A percentile compares a stretch with the other conserved stretches of the same genome.
These are phyloP conservation scores for Pugionium dolabratum DNA, from an alignment of 345 rosid species.

Conservation along the genomic window DNA sequence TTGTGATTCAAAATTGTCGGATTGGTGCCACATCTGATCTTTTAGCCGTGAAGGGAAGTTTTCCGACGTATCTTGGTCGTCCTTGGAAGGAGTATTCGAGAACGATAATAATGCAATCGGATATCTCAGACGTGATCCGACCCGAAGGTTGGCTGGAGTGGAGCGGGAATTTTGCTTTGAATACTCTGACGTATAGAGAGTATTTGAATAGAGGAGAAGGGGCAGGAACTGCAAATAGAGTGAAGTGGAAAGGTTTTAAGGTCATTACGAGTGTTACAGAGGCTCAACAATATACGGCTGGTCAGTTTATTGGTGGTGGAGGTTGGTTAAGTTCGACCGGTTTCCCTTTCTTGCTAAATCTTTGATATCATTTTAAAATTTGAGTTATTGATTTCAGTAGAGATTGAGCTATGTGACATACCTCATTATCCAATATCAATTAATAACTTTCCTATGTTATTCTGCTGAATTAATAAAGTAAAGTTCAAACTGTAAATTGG, in stretches of 20 bases:
- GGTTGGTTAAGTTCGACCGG: conserved; percentile 64
- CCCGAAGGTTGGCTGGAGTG: conserved; percentile 73
- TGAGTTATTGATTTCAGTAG: background rate
- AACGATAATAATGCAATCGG: conserved; percentile 64
- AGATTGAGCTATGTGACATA: too few species aligned
- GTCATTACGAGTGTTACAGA: conserved; percentile 45
- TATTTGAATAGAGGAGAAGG: conserved; percentile 64
- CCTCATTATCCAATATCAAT: too few species aligned
- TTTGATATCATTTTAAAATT: conserved; percentile 24
- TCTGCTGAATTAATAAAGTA: too few species aligned
- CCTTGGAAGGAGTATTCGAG: conserved; percentile 73
- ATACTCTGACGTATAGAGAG: conserved; percentile 63
- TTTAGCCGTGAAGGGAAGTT: conserved; percentile 34
- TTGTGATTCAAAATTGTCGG: conserved; percentile 68
- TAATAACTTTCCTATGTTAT: too few species aligned
- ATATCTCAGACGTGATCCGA: conserved; percentile 52
- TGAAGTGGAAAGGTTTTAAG: conserved; percentile 55
- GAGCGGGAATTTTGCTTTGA: conserved; percentile 61
- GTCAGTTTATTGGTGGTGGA: conserved; percentile 55
- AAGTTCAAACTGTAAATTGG: background rate
- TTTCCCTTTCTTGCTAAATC: conserved; percentile 60
- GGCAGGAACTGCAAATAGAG: conserved; percentile 54
- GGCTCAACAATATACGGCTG: conserved; percentile 53
- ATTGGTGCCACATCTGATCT: conserved; percentile 69
- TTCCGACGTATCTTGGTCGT: conserved; percentile 60